These are phyloP conservation scores for Dryas alaskensis DNA, from an alignment of 306 rosid species.

Conservation along the genomic window DNA sequence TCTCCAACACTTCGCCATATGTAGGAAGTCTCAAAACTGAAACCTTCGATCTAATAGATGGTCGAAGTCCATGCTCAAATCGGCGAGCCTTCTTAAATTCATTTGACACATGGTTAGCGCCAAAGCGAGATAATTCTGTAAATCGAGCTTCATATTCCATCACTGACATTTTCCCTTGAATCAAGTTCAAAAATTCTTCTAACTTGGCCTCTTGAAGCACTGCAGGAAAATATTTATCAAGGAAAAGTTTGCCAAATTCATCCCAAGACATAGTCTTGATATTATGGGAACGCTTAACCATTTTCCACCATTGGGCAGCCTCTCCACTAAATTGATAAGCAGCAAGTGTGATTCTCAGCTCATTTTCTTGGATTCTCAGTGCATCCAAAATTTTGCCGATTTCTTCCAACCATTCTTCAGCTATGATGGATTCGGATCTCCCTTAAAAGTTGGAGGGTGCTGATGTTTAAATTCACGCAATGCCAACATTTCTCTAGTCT, in stretches of 20 bases:
- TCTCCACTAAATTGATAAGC: background rate
- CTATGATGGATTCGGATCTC: background rate
- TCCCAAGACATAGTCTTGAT: background rate
- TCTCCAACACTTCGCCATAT: background rate
- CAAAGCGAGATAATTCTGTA: background rate
- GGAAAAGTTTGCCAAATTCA: background rate
- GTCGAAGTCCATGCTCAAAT: background rate
- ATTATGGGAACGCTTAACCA: background rate
- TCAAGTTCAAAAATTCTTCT: background rate
- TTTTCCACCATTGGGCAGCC: background rate
- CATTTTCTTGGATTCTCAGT: background rate
- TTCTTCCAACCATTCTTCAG: background rate
- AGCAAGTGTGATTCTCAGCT: background rate
- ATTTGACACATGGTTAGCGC: background rate
- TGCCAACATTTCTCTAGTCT: too few species aligned
- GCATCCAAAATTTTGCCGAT: background rate
- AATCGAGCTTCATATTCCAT: background rate
- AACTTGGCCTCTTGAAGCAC: background rate
- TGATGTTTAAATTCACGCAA: background rate
- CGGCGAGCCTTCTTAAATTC: background rate
- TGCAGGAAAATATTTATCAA: background rate
- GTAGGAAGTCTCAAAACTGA: background rate
- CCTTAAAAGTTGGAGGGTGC: background rate
- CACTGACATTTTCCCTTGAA: background rate
- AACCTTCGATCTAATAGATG: background rate